phyloP scores from a whole-genome alignment of 768 basidiomycete species.

The Amyloporia xantha region DNA sequence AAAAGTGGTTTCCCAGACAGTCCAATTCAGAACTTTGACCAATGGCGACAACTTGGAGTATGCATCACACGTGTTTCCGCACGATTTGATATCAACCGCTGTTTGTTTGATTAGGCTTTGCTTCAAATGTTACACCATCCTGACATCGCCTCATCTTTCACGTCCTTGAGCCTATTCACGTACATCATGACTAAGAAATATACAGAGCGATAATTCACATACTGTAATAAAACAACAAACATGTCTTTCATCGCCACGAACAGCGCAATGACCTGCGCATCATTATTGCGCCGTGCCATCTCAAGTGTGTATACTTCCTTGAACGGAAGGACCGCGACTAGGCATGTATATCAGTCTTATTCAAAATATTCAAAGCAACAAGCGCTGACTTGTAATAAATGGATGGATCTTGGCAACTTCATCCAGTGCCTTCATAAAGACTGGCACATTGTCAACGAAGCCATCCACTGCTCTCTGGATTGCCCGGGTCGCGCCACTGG shows the following conservation, averaged over 20 bases:
- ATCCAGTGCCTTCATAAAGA: conserved; percentile 22
- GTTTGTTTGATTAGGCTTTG: conserved; percentile 22
- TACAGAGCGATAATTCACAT: no score
- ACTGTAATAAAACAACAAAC: conserved; percentile 42
- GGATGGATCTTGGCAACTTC: conserved; percentile 23
- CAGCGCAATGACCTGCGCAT: conserved; percentile 40
- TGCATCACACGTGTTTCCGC: conserved; percentile 27
- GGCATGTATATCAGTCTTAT: conserved; percentile 3
- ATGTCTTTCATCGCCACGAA: conserved; percentile 45
- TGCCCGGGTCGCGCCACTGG: not conserved
- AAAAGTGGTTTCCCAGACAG: conserved; percentile 24
- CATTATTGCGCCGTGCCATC: conserved; percentile 42
- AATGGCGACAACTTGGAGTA: conserved; percentile 25
- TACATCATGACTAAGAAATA: no score
- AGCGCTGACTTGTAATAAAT: conserved; percentile 19
- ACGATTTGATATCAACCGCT: conserved; percentile 25
- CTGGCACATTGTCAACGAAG: conserved; percentile 21
- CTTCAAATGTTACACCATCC: conserved; percentile 29
- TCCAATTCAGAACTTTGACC: conserved; percentile 22
- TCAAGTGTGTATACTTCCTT: conserved; percentile 42
- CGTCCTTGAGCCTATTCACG: conserved; percentile 23
- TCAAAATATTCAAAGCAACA: not conserved
- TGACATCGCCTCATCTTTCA: conserved; percentile 21
- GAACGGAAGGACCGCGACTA: conserved; percentile 47
- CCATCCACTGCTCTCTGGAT: conserved; percentile 16